Base-by-base conservation (phyloP, 1,284 basidiomycete species). In the Ganoderma lucidum region DNA sequence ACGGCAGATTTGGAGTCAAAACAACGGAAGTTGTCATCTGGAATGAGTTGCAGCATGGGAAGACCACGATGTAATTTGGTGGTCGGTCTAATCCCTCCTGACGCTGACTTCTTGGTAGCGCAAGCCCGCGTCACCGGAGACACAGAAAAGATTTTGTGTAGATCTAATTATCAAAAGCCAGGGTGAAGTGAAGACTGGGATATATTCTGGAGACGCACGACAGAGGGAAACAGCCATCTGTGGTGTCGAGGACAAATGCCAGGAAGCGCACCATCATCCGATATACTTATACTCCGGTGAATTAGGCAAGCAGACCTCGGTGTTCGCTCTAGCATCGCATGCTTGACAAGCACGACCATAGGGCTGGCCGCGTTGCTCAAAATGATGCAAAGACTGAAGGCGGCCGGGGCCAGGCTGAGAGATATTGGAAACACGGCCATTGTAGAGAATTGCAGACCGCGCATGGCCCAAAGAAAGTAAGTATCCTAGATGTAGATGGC, bases 331-430 rank as follows among this genome's bases (percentile, higher is more conserved):
- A 67, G 73, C 73, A 74, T 71, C 73, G 67, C 65, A 69, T 69
- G 70, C 67, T 72, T 74, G 70, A 74, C 73, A 74, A 71, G 53
- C 69, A 70, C 69, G 69, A 67, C 69, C 70, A 70, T 55, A 48
- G 67, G 23, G 17, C 17, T 45, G 69, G 63, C 64, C 69, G 69
- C 62, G 65, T 72, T 72, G 73, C 71, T 74, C 73, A 72, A 74
- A 72, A 61, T 70, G 73, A 72, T 72, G 69, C 72, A 65, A 39
- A 5, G 23, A 53, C 14, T 6, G 10, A n/a, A 28, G 37, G 30
- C 35, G 23, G 3, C 30, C 8, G 6, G 6, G 45, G 3, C 6
- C 45, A 35, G 39, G 42, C 55, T n/a, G 32, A 28, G 10, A 23
- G 10, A 17, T 17, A 35, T 5, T 3, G 30, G 14, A 37, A 30